A percentile compares a stretch with the other conserved stretches of the same genome.
Conservation (phyloP, 1,284 basidiomycete species). For the Leucoagaricus sp. region DNA sequence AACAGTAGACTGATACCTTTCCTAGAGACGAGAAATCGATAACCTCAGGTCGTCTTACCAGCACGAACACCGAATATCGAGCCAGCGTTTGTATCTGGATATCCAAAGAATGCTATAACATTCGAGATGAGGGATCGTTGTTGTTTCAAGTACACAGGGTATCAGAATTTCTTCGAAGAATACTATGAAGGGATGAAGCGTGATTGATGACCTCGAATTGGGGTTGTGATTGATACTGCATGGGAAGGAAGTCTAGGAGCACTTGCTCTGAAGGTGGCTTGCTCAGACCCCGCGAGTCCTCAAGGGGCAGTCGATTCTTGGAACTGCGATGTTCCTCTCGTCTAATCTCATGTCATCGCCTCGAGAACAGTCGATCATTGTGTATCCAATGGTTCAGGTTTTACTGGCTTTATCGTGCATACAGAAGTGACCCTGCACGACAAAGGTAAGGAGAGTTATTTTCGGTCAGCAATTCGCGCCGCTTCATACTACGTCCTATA, state of each 20-base stretch:
- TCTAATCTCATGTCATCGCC: too few relatives aligned
- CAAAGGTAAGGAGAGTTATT: too few relatives aligned
- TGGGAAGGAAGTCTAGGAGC: slow-evolving; percentile 4
- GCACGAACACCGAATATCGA: background rate
- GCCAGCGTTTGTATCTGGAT: slow-evolving; percentile 5
- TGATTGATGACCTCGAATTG: slow-evolving; percentile 10
- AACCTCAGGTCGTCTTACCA: too few relatives aligned
- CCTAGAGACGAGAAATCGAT: background rate
- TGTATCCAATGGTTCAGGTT: too few relatives aligned
- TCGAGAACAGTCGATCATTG: too few relatives aligned
- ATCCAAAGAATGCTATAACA: background rate
- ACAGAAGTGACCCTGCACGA: too few relatives aligned
- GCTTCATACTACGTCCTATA: too few relatives aligned
- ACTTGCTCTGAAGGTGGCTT: background rate
- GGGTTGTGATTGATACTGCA: slow-evolving; percentile 11
- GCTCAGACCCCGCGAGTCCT: background rate
- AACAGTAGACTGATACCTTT: slow-evolving; percentile 54
- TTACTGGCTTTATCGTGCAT: too few relatives aligned
- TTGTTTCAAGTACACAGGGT: background rate
- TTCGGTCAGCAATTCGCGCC: too few relatives aligned
- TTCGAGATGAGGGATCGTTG: background rate
- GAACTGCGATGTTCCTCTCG: too few relatives aligned
- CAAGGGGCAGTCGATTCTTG: background rate
- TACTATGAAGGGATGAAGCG: background rate
- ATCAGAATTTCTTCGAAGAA: slow-evolving; percentile 16